phyloP scores from a whole-genome alignment of 1,284 basidiomycete genomes.

The Irpex sp. region DNA sequence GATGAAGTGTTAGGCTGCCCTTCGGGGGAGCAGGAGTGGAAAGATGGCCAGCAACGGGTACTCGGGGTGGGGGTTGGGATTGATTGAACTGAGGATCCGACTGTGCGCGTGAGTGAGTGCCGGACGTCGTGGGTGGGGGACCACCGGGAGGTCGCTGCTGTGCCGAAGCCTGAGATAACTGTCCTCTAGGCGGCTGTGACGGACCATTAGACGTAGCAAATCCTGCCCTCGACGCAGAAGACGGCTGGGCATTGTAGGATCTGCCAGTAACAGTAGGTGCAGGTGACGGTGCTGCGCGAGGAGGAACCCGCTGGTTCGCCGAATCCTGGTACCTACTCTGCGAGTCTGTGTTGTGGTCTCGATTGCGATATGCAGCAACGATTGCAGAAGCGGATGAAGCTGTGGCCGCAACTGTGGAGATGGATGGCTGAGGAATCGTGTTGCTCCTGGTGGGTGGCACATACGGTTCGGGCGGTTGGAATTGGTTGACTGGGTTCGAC shows the following conservation, averaged over 20 bases:
- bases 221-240: slow-evolving; percentile 15
- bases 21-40: slow-evolving; percentile 19
- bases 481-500: slow-evolving; percentile 5
- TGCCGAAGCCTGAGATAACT: slow-evolving; percentile 16
- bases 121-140: slow-evolving; percentile 8
- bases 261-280: slow-evolving; percentile 19
- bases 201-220: slow-evolving; percentile 15
- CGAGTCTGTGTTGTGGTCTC: slow-evolving; percentile 10
- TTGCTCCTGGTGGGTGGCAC: slow-evolving; percentile 5
- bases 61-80: slow-evolving; percentile 9
- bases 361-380: slow-evolving; percentile 15
- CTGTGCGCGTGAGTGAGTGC: slow-evolving; percentile 20
- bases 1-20: slow-evolving; percentile 6
- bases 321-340: neutral
- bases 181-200: slow-evolving; percentile 20
- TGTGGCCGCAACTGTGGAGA: slow-evolving; percentile 5
- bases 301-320: slow-evolving; percentile 19
- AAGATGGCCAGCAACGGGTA: slow-evolving; percentile 17
- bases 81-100: slow-evolving; percentile 24
- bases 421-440: slow-evolving; percentile 1
- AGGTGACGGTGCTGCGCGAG: slow-evolving; percentile 25
- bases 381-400: slow-evolving; percentile 16
- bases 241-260: slow-evolving; percentile 15
- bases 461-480: slow-evolving; percentile 1
- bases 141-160: slow-evolving; percentile 2